A percentile compares a stretch with the other conserved stretches of the same genome.
phyloP scores from a whole-genome alignment of 164 flowering plant species.

The Buxus sempervirens region DNA sequence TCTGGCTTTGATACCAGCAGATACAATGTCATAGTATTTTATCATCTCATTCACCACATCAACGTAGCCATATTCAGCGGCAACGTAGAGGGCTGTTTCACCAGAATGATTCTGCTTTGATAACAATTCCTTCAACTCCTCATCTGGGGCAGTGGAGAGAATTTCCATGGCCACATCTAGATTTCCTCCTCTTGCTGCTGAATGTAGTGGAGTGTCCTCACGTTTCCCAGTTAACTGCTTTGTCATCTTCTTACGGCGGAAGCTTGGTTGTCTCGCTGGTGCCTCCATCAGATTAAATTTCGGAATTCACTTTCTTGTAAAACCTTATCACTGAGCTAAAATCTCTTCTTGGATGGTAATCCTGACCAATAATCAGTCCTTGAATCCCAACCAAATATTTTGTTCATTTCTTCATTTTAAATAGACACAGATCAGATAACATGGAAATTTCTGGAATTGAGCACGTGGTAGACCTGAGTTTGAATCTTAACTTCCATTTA shows the following conservation, averaged over 20 bases:
- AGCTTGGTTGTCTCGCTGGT: slow-evolving; percentile 21
- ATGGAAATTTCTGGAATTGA: background rate
- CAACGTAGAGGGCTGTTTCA: slow-evolving; percentile 84
- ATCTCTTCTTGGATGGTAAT: slow-evolving; percentile 27
- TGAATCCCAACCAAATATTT: background rate
- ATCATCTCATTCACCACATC: slow-evolving; percentile 79
- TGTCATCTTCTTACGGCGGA: slow-evolving; percentile 59
- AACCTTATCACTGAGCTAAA: slow-evolving; percentile 3
- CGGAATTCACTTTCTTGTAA: background rate
- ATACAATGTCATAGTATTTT: slow-evolving; percentile 51
- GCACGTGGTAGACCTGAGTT: slow-evolving; percentile 11
- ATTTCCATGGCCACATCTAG: slow-evolving; percentile 41
- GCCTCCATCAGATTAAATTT: slow-evolving; percentile 35
- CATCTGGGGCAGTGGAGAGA: slow-evolving; percentile 35
- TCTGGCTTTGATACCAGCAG: slow-evolving; percentile 77
- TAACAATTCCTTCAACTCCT: slow-evolving; percentile 49
- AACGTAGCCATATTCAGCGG: slow-evolving; percentile 77
- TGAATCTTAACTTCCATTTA: slow-evolving; percentile 2
- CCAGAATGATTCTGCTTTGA: slow-evolving; percentile 73
- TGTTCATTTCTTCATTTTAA: slow-evolving; percentile 2
- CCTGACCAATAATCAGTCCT: slow-evolving; percentile 31
- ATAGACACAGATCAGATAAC: slow-evolving; percentile 1
- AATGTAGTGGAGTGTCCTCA: slow-evolving; percentile 70
- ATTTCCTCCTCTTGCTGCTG: slow-evolving; percentile 69
- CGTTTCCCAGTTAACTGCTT: slow-evolving; percentile 80